Evolutionary conservation across 139 green algal species (phyloP), one percentile per base, ranked within the genome.

Genomic region (Coccomyxa sp.): DNA sequence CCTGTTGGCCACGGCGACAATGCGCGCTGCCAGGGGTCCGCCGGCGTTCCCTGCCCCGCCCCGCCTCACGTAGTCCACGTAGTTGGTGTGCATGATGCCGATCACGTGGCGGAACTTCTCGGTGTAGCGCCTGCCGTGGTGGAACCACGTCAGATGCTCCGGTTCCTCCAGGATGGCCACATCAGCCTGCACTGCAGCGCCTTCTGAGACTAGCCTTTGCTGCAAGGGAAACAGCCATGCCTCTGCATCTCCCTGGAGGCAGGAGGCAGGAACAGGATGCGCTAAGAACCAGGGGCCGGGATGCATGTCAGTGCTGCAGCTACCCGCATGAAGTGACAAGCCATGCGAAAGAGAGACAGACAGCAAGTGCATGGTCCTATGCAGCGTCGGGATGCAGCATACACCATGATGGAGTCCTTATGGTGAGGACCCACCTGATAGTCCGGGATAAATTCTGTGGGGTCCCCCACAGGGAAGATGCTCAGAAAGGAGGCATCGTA

Each of bases 111-210:
- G 84, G 85, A 99, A 99, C 84, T 97, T 97, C 84, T 98, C 90
- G 5, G 90, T 98, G 95, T 95, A 99, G 39, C 96, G 86, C 55
- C 73, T 55, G 2, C 96, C 96, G 78, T 98, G 94, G 86, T 99
- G 95, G 88, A 98, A 99, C 94, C 96, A 99, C 75, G 93, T 99
- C 29, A 99, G 85, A 86, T 99, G 96, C 90, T 99, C 96, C 0
- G 96, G 96, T 88, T 99, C 96, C 86, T 99, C 96, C 78, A 99
- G 85, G 40, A 99, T 92, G 10, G 96, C 96, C 69, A 99, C 91
- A 76, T 99, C 96, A 2, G 93, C 91, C 75, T 87, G 70, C 37
- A 58, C 36, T 16, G 39, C 39, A 36, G 5, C 22, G 2, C 0
- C 9, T 68, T 27, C 58, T 70, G 58, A 70, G 8, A 70, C 8